A percentile compares a stretch with the other conserved stretches of the same genome.
Conservation (phyloP, 257 asterid species). For the Solanum paucissectum region DNA sequence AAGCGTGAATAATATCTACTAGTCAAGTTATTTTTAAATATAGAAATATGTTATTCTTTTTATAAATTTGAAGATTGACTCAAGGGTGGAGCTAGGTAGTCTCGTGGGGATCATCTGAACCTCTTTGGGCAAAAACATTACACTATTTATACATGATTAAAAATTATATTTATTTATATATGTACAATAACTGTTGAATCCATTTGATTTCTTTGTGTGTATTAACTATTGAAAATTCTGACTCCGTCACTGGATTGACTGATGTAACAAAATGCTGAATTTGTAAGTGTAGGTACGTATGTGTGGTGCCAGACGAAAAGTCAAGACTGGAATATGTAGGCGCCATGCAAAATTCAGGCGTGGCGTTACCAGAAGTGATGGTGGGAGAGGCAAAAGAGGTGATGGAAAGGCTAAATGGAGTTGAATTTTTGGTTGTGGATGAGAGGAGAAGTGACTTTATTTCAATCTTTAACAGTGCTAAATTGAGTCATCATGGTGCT, state of each 20-base stretch:
- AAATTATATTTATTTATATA: not conserved
- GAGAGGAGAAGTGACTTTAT: conserved; percentile 7
- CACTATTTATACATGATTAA: not conserved
- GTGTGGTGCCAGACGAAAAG: conserved; percentile 9
- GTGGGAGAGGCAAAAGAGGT: conserved; percentile 18
- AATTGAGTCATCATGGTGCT: conserved; percentile 20
- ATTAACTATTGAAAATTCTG: not conserved
- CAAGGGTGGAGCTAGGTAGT: not conserved
- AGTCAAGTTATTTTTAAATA: not conserved
- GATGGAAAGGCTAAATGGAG: conserved; percentile 7
- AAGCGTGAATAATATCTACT: not conserved
- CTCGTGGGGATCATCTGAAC: not conserved
- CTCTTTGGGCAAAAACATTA: not conserved
- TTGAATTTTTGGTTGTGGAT: conserved; percentile 26
- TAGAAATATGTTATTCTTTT: not conserved
- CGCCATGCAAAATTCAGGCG: conserved; percentile 7
- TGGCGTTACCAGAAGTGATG: conserved; percentile 17
- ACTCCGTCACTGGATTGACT: not conserved
- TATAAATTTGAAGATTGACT: not conserved
- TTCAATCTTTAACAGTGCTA: conserved; percentile 5
- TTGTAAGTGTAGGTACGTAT: not conserved
- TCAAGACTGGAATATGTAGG: conserved; percentile 10
- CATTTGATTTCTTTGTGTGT: not conserved
- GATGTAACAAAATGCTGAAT: not conserved
- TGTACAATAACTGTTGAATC: not conserved